Percentiles rank a stretch among this genome's conserved stretches.
Evolutionary conservation across 2,329 filamentous ascomycete genomes (phyloP).

Genomic region (Fusarium cicatricum): DNA sequence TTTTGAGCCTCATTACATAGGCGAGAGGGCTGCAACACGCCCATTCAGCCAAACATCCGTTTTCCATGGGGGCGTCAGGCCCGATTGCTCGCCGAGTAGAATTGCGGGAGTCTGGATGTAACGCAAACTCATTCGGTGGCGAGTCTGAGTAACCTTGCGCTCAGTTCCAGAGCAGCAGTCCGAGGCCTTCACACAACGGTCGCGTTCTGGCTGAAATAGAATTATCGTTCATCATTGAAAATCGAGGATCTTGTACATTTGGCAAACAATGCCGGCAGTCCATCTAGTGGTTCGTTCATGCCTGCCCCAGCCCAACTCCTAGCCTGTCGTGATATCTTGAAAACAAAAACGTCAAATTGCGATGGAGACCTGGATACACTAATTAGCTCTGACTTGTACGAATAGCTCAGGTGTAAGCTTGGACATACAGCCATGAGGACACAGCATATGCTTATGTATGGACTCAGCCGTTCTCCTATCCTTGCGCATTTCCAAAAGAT

Average conservation of each 20-base stretch:
- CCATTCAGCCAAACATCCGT: neutral
- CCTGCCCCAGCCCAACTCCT: conserved; percentile 28
- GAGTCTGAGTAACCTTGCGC: neutral
- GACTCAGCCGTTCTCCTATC: conserved; percentile 90
- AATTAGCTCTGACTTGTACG: conserved; percentile 1
- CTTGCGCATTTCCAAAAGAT: conserved; percentile 97
- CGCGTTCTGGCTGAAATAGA: conserved; percentile 5
- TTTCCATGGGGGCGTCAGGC: conserved; percentile 7
- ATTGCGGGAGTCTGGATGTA: conserved; percentile 1
- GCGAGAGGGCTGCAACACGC: neutral
- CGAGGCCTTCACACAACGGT: neutral
- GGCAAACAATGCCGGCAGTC: conserved; percentile 14
- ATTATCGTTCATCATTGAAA: conserved; percentile 21
- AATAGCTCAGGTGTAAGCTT: neutral
- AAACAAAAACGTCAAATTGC: conserved; percentile 23
- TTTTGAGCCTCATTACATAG: neutral
- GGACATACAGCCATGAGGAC: conserved; percentile 85
- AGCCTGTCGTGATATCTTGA: conserved; percentile 35
- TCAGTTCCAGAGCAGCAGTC: neutral
- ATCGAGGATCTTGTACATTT: conserved; percentile 15
- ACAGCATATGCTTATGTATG: conserved; percentile 94
- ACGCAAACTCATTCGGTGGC: conserved; percentile 16
- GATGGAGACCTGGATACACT: conserved; percentile 44
- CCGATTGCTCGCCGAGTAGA: conserved; percentile 1
- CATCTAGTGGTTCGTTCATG: conserved; percentile 7